Base-by-base conservation (phyloP, 2,329 filamentous ascomycete species). In the Phialophora tarda region DNA sequence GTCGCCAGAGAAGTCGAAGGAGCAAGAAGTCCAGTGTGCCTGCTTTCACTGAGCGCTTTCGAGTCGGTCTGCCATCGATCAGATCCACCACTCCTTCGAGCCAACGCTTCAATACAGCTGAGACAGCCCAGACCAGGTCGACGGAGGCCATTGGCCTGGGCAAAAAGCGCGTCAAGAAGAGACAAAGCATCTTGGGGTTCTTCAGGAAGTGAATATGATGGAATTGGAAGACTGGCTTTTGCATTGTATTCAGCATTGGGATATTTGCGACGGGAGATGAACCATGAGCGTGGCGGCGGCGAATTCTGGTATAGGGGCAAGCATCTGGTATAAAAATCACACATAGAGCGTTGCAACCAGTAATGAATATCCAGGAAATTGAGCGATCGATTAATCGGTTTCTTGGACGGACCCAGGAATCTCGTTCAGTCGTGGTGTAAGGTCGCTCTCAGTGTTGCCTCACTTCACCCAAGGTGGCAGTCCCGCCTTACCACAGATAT, bases 1-100 rank as follows among this genome's bases (percentile, higher is more conserved):
- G 78, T 66, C 74, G 76, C 30, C 78, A 75, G 63, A 67, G 60
- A 63, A 63, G 67, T 28, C 74, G 70, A 62, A 71, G 72, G 60
- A 74, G 71, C 32, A 75, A 71, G 65, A 77, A 73, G 54, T 66
- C 67, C 57, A 66, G 51, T n/a, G 51, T 38, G 7, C 64, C 61
- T 41, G 60, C 64, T 57, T 58, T 67, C 30, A 64, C 60, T 14
- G 67, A 71, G 54, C 53, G 50, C 24, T 57, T 68, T 34, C 60
- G 53, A 30, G 60, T 64, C 34, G 59, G 63, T 17, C 60, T 69
- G 30, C 69, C 70, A 11, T 68, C 67, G 12, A 58, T 69, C 26
- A 44, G 69, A 48, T 65, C 68, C 14, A 26, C 63, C 7, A 72
- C 71, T n/a, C 70, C 71, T 3, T 67, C 66, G 17, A 58, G 62